phyloP scores from a whole-genome alignment of 805 yeast species.

The Ogataea kodamae region DNA sequence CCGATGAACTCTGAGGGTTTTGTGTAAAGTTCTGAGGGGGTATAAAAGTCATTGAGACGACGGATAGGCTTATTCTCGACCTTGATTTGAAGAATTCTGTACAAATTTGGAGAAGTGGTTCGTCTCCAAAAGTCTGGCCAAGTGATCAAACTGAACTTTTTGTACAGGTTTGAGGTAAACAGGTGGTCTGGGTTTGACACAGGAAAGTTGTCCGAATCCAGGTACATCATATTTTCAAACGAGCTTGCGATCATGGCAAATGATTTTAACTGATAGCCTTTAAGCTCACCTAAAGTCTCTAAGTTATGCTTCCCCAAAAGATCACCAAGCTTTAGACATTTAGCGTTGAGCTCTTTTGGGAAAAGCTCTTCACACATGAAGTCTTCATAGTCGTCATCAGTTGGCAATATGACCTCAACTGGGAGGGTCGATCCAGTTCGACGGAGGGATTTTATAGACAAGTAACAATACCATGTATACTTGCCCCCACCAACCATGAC shows the following conservation, averaged over 20 bases:
- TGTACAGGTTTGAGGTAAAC: constrained; percentile 40
- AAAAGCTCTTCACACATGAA: constrained; percentile 35
- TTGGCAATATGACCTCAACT: constrained; percentile 42
- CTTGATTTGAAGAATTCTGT: constrained; percentile 33
- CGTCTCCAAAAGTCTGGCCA: constrained; percentile 83
- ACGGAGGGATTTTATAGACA: constrained; percentile 40
- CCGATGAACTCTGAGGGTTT: constrained; percentile 11
- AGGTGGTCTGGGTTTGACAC: constrained; percentile 39
- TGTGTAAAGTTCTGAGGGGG: constrained; percentile 18
- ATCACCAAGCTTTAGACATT: constrained; percentile 39
- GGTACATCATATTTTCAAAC: constrained; percentile 41
- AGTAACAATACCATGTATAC: constrained; percentile 39
- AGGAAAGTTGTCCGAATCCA: constrained; percentile 48
- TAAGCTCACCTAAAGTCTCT: constrained; percentile 20
- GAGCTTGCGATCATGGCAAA: constrained; percentile 44
- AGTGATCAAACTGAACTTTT: constrained; percentile 49
- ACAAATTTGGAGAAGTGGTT: constrained; percentile 59
- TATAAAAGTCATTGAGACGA: constrained; percentile 22
- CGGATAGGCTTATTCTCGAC: constrained; percentile 31
- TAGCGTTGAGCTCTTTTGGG: constrained; percentile 38
- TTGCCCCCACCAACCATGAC: constrained; percentile 44
- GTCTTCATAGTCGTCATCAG: constrained; percentile 37
- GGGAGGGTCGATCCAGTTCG: constrained; percentile 42
- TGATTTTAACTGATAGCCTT: constrained; percentile 39
- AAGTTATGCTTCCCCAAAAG: constrained; percentile 31